Evolutionary conservation across 2,329 filamentous ascomycete species (phyloP).

Genomic region (Hymenoscyphus infarciens): DNA sequence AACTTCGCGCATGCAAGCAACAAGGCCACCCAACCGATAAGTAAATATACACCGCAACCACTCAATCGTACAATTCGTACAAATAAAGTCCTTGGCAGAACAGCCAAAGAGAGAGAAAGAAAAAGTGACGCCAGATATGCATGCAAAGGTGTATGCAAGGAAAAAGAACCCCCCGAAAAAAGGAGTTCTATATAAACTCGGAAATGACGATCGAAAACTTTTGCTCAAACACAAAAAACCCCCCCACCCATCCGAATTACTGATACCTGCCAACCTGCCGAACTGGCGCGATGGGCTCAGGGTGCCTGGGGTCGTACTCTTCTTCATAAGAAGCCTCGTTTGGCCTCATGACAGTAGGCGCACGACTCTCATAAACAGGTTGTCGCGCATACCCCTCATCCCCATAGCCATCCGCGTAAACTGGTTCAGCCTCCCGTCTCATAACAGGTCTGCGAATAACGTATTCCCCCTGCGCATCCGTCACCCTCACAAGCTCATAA

Average conservation of each 20-base stretch:
- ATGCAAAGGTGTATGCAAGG: too few relatives aligned
- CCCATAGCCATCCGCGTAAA: slow-evolving; percentile 31
- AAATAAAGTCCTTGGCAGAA: too few relatives aligned
- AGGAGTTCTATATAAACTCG: too few relatives aligned
- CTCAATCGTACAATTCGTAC: too few relatives aligned
- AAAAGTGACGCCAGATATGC: too few relatives aligned
- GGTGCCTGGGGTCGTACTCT: slow-evolving; percentile 45
- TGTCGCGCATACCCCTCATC: slow-evolving; percentile 26
- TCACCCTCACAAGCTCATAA: slow-evolving; percentile 45
- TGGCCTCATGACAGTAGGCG: slow-evolving; percentile 18
- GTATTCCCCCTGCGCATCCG: slow-evolving; percentile 45
- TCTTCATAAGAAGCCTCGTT: slow-evolving; percentile 36
- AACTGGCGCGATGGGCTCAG: slow-evolving; percentile 29
- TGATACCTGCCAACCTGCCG: slow-evolving; percentile 29
- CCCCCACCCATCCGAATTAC: slow-evolving; percentile 12
- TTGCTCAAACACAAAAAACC: too few relatives aligned
- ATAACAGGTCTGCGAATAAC: slow-evolving; percentile 42
- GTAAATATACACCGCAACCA: too few relatives aligned
- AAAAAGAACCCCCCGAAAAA: too few relatives aligned
- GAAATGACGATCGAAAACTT: too few relatives aligned
- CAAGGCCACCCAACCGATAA: too few relatives aligned
- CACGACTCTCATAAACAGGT: slow-evolving; percentile 30
- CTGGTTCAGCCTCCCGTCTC: slow-evolving; percentile 34
- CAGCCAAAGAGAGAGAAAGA: too few relatives aligned
- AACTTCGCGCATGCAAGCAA: too few relatives aligned